Evolutionary conservation across 108 stramenopile genomes (phyloP).

Genomic region (Mediolabrus comicus): DNA sequence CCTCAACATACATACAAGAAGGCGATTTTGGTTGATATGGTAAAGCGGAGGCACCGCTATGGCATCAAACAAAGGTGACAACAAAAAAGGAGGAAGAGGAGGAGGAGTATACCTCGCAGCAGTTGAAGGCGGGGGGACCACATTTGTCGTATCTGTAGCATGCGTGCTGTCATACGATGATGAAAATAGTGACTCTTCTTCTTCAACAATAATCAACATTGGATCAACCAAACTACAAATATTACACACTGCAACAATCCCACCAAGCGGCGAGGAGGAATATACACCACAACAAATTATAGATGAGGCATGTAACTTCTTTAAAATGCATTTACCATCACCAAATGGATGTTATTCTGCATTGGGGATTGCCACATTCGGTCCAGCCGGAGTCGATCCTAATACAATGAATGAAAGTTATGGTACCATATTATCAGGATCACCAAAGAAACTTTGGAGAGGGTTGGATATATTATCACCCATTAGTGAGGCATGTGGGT

Average conservation of each 20-base stretch:
- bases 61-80: too few relatives aligned
- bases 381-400: constrained; percentile 79
- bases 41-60: too few relatives aligned
- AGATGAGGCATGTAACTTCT: constrained; percentile 48
- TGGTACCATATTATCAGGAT: constrained; percentile 83
- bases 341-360: constrained; percentile 52
- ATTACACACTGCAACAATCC: constrained; percentile 48
- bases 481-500: constrained; percentile 52
- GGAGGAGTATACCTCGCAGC: constrained; percentile 68
- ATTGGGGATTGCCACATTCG: constrained; percentile 94
- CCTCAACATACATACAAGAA: too few relatives aligned
- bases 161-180: constrained; percentile 21
- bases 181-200: constrained; percentile 30
- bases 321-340: constrained; percentile 41
- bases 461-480: constrained; percentile 75
- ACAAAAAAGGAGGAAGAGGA: too few relatives aligned
- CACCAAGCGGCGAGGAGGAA: constrained; percentile 41
- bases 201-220: constrained; percentile 13
- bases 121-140: constrained; percentile 96
- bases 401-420: constrained; percentile 45
- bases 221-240: constrained; percentile 38
- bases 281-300: constrained; percentile 53
- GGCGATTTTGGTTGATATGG: too few relatives aligned
- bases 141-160: constrained; percentile 84
- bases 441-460: constrained; percentile 90